A percentile compares a stretch with the other conserved stretches of the same genome.
Conservation (phyloP, 2,329 filamentous ascomycete species). For the Thermoascus crustaceus region DNA sequence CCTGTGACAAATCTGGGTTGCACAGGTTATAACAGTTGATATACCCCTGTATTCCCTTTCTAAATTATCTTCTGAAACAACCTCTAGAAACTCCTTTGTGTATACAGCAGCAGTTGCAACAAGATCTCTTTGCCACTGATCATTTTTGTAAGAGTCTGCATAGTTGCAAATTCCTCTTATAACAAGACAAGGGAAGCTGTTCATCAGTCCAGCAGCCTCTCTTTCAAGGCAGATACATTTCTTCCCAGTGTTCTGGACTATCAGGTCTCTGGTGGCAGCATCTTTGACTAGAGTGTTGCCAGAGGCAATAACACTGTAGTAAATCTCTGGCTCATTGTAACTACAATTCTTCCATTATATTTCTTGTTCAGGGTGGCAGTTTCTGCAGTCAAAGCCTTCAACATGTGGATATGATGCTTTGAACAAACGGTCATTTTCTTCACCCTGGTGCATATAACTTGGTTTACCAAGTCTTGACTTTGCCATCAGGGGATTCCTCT, state of each 20-base stretch:
- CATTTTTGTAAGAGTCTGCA: slow-evolving; percentile 11
- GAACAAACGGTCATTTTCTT: slow-evolving; percentile 12
- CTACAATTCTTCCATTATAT: slow-evolving; percentile 4
- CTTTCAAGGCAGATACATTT: slow-evolving; percentile 8
- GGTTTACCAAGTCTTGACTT: too few species aligned
- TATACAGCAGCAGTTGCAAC: slow-evolving; percentile 7
- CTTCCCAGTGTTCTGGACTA: too few species aligned
- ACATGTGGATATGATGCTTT: too few species aligned
- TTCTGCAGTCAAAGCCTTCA: too few species aligned
- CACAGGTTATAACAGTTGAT: slow-evolving; percentile 3
- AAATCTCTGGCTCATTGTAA: slow-evolving; percentile 10
- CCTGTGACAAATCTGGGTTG: too few species aligned
- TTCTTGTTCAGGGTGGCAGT: too few species aligned
- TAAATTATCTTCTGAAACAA: background rate
- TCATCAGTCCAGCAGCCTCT: slow-evolving; percentile 7
- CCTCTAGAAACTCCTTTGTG: slow-evolving; percentile 4
- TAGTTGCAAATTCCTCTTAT: slow-evolving; percentile 11
- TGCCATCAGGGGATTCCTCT: too few species aligned
- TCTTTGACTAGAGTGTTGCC: slow-evolving; percentile 18
- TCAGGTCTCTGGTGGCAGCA: too few species aligned
- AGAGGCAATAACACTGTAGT: slow-evolving; percentile 21
- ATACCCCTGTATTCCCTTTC: background rate
- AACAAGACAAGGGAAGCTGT: slow-evolving; percentile 6
- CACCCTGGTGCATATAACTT: slow-evolving; percentile 10
- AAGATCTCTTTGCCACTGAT: slow-evolving; percentile 8